Base-by-base conservation (phyloP, 352 stramenopile genomes). In the Phytopythium sindhum region DNA sequence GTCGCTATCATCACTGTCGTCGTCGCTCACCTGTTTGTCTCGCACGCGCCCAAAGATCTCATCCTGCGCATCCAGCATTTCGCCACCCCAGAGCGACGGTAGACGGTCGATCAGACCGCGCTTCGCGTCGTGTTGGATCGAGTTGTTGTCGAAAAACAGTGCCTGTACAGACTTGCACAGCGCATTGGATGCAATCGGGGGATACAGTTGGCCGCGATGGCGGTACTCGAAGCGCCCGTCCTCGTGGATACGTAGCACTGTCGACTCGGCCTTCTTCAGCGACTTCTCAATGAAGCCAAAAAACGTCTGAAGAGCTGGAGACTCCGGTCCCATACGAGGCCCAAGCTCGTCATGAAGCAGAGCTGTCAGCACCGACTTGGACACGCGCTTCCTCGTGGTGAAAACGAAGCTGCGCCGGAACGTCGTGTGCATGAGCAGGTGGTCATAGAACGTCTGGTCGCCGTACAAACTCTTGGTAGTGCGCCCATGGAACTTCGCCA, bases 221-320 rank as follows among this genome's bases (percentile, higher is more conserved):
- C 83, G 81, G 44, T 88, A 92, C 62, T 94, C 85, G 42, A 94
- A 80, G 8, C 75, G 75, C 7, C 70, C 72, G 26, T 90, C 80
- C 19, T 87, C 78, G 37, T 88, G 73, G 53, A 91, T 73, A 10
- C 78, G 77, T 51, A 90, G 69, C 51, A 94, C 82, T 77, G 91
- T 90, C 15, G 81, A 91, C 56, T 91, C 83, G 10, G 83, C 84
- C 66, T 94, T 94, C 60, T 85, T 85, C 9, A 94, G 61, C 12
- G 85, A 94, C 58, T 92, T 92, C 26, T 94, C 85, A 47, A 94
- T 81, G 56, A 94, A 92, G 0, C 74, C 70, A 10, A 89, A 68
- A 41, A 94, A 90, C 2, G 78, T 89, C 7, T 77, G 68, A 11
- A 90, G 48, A 21, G 79, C 83, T 7, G 75, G 63, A 45, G 77